A percentile compares a stretch with the other conserved stretches of the same genome.
These are phyloP conservation scores for Theobroma cacao DNA, from an alignment of 345 rosid genomes.

Conservation along the genomic window DNA sequence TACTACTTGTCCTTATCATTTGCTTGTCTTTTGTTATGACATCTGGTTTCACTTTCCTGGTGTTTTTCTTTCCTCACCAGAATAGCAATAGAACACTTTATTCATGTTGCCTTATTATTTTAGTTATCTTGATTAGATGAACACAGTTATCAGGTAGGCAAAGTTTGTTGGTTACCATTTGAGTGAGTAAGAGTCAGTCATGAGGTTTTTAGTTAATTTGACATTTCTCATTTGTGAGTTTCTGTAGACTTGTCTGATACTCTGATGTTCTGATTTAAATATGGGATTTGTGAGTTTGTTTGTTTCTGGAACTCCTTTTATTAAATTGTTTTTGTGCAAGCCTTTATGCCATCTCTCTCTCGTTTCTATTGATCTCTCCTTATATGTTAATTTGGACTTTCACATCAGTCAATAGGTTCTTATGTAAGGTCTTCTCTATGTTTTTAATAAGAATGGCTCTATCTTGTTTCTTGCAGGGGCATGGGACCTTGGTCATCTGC, in stretches of 20 bases:
- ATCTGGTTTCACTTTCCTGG: neutral
- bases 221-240: neutral
- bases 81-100: neutral
- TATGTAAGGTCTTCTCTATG: neutral
- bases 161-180: too few relatives aligned
- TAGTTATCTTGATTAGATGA: neutral
- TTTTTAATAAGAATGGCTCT: neutral
- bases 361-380: neutral
- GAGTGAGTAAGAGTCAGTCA: neutral
- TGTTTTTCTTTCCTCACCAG: neutral
- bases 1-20: neutral
- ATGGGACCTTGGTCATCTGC: constrained; percentile 25
- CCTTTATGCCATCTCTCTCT: neutral
- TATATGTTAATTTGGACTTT: neutral
- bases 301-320: neutral
- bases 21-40: neutral
- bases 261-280: too few relatives aligned
- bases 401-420: neutral
- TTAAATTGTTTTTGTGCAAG: neutral
- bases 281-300: neutral
- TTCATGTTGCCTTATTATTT: neutral
- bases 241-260: neutral
- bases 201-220: neutral
- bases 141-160: neutral
- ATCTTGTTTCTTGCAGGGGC: constrained; percentile 40